phyloP scores from a whole-genome alignment of 805 yeast species.

The Kuraishia borneana region DNA sequence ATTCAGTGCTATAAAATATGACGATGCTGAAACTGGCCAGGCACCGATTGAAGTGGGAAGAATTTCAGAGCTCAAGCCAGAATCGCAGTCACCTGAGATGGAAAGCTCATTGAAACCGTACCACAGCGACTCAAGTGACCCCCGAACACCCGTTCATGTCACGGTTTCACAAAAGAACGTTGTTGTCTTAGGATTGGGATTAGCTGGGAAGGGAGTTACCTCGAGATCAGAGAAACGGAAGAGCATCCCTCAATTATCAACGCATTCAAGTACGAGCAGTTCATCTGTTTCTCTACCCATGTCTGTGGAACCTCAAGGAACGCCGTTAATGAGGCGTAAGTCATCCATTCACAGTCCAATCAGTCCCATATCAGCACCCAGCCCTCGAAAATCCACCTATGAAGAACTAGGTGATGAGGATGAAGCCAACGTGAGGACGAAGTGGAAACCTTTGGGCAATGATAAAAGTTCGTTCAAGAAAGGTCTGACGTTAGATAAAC shows the following conservation, averaged over 20 bases:
- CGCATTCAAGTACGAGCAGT: background rate
- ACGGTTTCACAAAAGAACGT: conserved; percentile 13
- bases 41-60: conserved; percentile 6
- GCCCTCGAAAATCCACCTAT: background rate
- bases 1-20: conserved; percentile 2
- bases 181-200: conserved; percentile 15
- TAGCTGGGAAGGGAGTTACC: conserved; percentile 17
- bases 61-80: conserved; percentile 3
- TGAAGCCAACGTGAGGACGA: conserved; percentile 57
- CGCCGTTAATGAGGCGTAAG: background rate
- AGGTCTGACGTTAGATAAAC: background rate
- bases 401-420: conserved; percentile 57
- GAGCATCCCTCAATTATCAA: background rate
- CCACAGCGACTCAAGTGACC: background rate
- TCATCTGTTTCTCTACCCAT: background rate
- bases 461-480: conserved; percentile 20
- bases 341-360: background rate
- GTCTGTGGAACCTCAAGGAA: conserved; percentile 15
- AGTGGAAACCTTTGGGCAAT: conserved; percentile 75
- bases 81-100: background rate
- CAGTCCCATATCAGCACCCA: background rate
- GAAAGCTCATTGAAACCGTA: background rate
- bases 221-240: conserved; percentile 2
- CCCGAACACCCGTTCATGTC: background rate
- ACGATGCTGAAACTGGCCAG: conserved; percentile 1